These are phyloP conservation scores for Penicillium nucicola DNA, from an alignment of 495 filamentous ascomycete genomes.

Conservation along the genomic window DNA sequence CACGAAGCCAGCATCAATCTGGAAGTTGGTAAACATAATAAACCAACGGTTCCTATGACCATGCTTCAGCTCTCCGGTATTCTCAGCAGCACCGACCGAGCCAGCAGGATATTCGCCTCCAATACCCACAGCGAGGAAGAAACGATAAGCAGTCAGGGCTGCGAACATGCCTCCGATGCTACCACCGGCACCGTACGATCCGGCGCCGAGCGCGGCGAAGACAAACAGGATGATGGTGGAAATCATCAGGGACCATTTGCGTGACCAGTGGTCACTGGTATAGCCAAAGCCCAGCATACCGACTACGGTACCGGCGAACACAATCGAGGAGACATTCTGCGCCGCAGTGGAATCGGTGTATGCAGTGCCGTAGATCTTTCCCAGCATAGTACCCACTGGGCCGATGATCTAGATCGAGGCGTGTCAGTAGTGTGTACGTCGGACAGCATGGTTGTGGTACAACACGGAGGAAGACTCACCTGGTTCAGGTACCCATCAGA, in stretches of 20 bases:
- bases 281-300: slow-evolving; percentile 83
- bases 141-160: slow-evolving; percentile 80
- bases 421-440: slow-evolving; percentile 8
- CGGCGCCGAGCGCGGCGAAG: slow-evolving; percentile 76
- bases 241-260: slow-evolving; percentile 74
- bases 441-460: background rate
- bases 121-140: slow-evolving; percentile 67
- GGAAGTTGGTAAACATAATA: slow-evolving; percentile 87
- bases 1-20: slow-evolving; percentile 81
- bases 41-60: slow-evolving; percentile 89
- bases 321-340: slow-evolving; percentile 70
- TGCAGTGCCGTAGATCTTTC: slow-evolving; percentile 55
- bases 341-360: slow-evolving; percentile 65
- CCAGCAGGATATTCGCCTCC: slow-evolving; percentile 88
- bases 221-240: slow-evolving; percentile 80
- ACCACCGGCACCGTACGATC: slow-evolving; percentile 67
- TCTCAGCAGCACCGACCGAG: slow-evolving; percentile 79
- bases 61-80: slow-evolving; percentile 72
- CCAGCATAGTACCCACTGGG: slow-evolving; percentile 70
- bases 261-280: slow-evolving; percentile 76
- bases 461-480: slow-evolving; percentile 32
- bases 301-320: slow-evolving; percentile 85
- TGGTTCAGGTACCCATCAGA: slow-evolving; percentile 90
- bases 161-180: slow-evolving; percentile 66
- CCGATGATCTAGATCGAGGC: slow-evolving; percentile 65